Percentiles rank a stretch among this genome's conserved stretches.
phyloP scores from a whole-genome alignment of 768 basidiomycete genomes.

The Boletus insuetus region DNA sequence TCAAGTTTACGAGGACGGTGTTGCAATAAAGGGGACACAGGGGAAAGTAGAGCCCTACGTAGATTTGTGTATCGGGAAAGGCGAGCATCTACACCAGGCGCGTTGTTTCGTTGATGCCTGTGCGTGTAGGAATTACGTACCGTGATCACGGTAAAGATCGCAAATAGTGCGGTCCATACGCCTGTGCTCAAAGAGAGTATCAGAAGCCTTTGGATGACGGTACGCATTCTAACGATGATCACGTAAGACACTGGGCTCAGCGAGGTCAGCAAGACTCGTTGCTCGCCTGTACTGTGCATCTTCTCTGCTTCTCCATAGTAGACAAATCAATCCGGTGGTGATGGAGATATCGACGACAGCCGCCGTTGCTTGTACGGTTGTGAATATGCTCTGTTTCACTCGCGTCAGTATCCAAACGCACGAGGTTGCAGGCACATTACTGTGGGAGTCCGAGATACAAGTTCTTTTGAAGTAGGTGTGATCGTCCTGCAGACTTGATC shows the following conservation, averaged over 20 bases:
- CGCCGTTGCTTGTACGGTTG: neutral
- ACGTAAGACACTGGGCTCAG: no score
- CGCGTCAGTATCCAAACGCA: neutral
- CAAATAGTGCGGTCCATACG: constrained; percentile 15
- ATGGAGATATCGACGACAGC: constrained; percentile 16
- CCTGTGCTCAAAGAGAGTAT: constrained; percentile 16
- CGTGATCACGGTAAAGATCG: constrained; percentile 10
- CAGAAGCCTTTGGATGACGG: constrained; percentile 12
- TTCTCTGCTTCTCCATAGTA: constrained; percentile 16
- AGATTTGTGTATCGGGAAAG: constrained; percentile 15
- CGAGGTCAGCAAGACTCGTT: neutral
- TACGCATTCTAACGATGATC: constrained; percentile 13
- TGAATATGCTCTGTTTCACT: constrained; percentile 8
- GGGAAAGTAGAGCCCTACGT: constrained; percentile 25
- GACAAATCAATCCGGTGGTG: constrained; percentile 6
- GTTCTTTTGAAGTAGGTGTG: constrained; percentile 10
- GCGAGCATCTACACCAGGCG: constrained; percentile 7
- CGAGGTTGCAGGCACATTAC: neutral
- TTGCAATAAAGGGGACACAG: constrained; percentile 32
- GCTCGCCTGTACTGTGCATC: constrained; percentile 13
- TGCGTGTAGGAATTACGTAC: constrained; percentile 4
- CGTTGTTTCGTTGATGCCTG: neutral
- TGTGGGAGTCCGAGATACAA: constrained; percentile 4
- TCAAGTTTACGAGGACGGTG: constrained; percentile 32
- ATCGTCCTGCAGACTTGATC: constrained; percentile 5